phyloP scores from a whole-genome alignment of 257 asterid genomes.

The Rauvolfia tetraphylla region DNA sequence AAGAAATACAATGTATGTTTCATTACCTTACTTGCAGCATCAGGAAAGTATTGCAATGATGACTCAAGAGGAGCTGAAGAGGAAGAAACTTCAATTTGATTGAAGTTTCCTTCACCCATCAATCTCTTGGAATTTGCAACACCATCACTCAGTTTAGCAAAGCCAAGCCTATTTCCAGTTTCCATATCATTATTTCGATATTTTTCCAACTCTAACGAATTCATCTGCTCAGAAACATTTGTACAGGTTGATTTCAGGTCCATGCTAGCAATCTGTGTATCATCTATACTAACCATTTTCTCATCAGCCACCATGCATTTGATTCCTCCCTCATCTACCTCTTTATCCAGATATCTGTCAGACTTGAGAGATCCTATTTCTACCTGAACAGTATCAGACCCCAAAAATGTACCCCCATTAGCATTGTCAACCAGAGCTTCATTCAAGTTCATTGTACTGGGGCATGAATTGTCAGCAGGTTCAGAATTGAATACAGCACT shows the following conservation, averaged over 20 bases:
- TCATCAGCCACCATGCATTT: constrained; percentile 29
- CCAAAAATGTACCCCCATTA: constrained; percentile 27
- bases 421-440: constrained; percentile 35
- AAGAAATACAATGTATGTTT: neutral
- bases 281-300: constrained; percentile 28
- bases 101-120: constrained; percentile 42
- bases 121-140: constrained; percentile 40
- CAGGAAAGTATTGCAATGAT: constrained; percentile 51
- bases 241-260: constrained; percentile 29
- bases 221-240: constrained; percentile 36
- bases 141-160: constrained; percentile 35
- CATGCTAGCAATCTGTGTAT: constrained; percentile 26
- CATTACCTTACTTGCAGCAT: constrained; percentile 28
- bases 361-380: constrained; percentile 31
- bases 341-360: constrained; percentile 29
- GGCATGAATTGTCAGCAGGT: constrained; percentile 28
- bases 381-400: constrained; percentile 32
- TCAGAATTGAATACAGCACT: constrained; percentile 31
- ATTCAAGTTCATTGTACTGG: constrained; percentile 35
- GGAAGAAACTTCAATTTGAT: constrained; percentile 35
- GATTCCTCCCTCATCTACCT: constrained; percentile 29
- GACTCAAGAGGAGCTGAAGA: constrained; percentile 52
- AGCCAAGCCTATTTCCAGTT: constrained; percentile 24
- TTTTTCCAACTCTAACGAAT: constrained; percentile 30
- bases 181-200: constrained; percentile 35